A percentile compares a stretch with the other conserved stretches of the same genome.
phyloP scores from a whole-genome alignment of 2,329 filamentous ascomycete genomes.

The Emericellopsis atlantica region DNA sequence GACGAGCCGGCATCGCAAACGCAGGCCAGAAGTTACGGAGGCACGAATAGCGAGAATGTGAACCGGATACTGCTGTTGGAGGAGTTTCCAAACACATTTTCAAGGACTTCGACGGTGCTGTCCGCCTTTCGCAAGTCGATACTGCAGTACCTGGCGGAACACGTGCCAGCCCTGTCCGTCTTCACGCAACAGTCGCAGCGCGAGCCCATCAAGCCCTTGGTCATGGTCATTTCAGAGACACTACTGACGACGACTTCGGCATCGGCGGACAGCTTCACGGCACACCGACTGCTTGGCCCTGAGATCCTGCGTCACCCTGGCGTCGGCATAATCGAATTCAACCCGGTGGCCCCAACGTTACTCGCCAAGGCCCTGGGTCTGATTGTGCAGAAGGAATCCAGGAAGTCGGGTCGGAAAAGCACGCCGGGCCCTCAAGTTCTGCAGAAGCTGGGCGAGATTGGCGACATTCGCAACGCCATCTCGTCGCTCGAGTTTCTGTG shows the following conservation, averaged over 20 bases:
- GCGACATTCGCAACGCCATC: constrained; percentile 86
- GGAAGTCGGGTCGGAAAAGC: constrained; percentile 59
- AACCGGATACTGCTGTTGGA: constrained; percentile 60
- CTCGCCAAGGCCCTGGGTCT: constrained; percentile 74
- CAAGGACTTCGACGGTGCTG: constrained; percentile 49
- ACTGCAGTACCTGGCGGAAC: constrained; percentile 59
- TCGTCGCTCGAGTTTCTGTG: constrained; percentile 89
- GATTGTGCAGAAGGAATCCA: constrained; percentile 74
- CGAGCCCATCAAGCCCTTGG: constrained; percentile 53
- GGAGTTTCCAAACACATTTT: constrained; percentile 70
- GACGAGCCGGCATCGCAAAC: constrained; percentile 12
- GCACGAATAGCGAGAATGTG: constrained; percentile 2
- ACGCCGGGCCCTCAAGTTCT: constrained; percentile 71
- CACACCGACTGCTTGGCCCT: constrained; percentile 76
- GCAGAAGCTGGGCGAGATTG: constrained; percentile 69
- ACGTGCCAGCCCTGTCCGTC: constrained; percentile 41
- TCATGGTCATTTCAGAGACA: constrained; percentile 88
- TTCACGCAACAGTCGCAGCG: constrained; percentile 27
- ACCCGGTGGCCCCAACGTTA: constrained; percentile 76
- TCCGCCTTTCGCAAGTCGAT: constrained; percentile 65
- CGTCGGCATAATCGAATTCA: constrained; percentile 78
- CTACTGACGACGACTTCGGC: constrained; percentile 75
- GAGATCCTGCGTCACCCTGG: constrained; percentile 74
- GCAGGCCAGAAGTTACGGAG: constrained; percentile 4
- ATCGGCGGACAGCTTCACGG: constrained; percentile 82